Evolutionary conservation across 1,284 basidiomycete species (phyloP).

Genomic region (Lignosus rhinocerotis): DNA sequence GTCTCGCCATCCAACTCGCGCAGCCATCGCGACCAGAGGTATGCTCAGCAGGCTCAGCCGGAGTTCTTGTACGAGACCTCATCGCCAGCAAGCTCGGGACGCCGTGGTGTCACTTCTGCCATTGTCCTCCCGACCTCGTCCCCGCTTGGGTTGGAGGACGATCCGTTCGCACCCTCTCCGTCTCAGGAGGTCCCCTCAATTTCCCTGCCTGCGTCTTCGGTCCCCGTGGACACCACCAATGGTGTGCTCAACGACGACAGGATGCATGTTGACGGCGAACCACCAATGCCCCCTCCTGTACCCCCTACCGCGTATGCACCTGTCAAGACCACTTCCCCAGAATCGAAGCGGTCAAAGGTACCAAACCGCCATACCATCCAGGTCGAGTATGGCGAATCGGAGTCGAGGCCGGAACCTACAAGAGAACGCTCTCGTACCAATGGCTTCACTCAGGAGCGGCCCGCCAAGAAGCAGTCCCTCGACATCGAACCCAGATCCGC

Average conservation of each 20-base stretch:
- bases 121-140: conserved; percentile 45
- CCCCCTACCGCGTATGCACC: conserved; percentile 29
- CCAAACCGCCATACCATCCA: conserved; percentile 85
- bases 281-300: conserved; percentile 16
- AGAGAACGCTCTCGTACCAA: conserved; percentile 27
- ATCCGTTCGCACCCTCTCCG: conserved; percentile 48
- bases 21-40: conserved; percentile 39
- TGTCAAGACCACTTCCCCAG: conserved; percentile 34
- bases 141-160: conserved; percentile 43
- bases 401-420: conserved; percentile 31
- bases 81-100: conserved; percentile 35
- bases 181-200: conserved; percentile 29
- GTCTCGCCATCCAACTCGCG: conserved; percentile 31
- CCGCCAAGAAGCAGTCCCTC: conserved; percentile 34
- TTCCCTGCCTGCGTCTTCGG: conserved; percentile 12
- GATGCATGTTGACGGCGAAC: conserved; percentile 19
- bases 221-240: conserved; percentile 9
- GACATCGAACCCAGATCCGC: conserved; percentile 32
- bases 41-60: conserved; percentile 37
- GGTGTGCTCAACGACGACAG: conserved; percentile 11
- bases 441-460: conserved; percentile 16
- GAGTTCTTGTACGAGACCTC: conserved; percentile 58
- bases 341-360: conserved; percentile 42
- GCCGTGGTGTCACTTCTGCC: conserved; percentile 44
- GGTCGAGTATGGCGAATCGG: conserved; percentile 75